These are phyloP conservation scores for Cladosporium cucumerinum DNA, from an alignment of 2,329 filamentous ascomycete species.

Conservation along the genomic window DNA sequence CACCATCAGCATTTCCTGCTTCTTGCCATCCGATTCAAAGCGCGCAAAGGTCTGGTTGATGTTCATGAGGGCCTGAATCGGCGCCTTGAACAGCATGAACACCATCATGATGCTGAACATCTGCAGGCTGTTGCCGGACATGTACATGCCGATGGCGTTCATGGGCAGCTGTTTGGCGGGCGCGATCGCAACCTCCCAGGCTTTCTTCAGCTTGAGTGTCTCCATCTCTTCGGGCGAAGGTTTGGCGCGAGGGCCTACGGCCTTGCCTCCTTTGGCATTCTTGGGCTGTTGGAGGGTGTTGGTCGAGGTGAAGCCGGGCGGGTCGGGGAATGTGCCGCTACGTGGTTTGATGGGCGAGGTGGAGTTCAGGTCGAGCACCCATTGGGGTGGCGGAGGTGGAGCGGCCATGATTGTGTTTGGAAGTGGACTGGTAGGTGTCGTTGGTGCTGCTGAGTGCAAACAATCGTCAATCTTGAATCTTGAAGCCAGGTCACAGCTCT, in stretches of 20 bases:
- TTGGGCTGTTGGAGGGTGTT: slow-evolving; percentile 22
- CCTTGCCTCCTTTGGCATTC: slow-evolving; percentile 18
- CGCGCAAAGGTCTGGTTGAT: slow-evolving; percentile 87
- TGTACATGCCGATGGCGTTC: slow-evolving; percentile 99
- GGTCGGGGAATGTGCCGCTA: slow-evolving; percentile 69
- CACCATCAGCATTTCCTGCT: slow-evolving; percentile 69
- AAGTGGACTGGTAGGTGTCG: neutral
- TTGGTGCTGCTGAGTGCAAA: neutral
- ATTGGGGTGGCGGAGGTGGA: slow-evolving; percentile 62
- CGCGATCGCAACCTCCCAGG: slow-evolving; percentile 93
- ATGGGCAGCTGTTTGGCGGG: slow-evolving; percentile 94
- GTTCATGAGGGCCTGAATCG: slow-evolving; percentile 75
- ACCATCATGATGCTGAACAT: slow-evolving; percentile 99
- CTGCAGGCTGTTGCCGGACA: slow-evolving; percentile 96
- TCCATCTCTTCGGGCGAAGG: slow-evolving; percentile 84
- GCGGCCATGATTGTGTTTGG: slow-evolving; percentile 5
- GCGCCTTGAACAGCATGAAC: slow-evolving; percentile 97
- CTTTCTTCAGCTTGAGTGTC: slow-evolving; percentile 94
- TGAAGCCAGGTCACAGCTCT: neutral
- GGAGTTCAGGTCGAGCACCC: slow-evolving; percentile 76
- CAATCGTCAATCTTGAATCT: neutral
- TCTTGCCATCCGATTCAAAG: slow-evolving; percentile 80
- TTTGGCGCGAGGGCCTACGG: slow-evolving; percentile 54
- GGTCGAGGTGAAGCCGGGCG: slow-evolving; percentile 71
- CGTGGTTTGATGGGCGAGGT: slow-evolving; percentile 66